A percentile compares a stretch with the other conserved stretches of the same genome.
phyloP scores from a whole-genome alignment of 306 rosid genomes.

The Prunus fruticosa region DNA sequence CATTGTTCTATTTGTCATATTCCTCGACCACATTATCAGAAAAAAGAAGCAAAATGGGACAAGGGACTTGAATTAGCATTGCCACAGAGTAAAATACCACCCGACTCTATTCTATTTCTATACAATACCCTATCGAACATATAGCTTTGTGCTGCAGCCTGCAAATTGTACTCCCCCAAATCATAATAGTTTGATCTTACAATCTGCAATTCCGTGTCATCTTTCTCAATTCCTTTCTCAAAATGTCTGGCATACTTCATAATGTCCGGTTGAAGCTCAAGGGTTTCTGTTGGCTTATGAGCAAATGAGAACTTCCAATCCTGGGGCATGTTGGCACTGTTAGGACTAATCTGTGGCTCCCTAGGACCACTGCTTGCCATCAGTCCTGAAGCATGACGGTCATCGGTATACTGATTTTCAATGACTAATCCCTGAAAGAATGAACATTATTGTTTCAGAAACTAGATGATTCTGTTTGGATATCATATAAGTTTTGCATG shows the following conservation, averaged over 20 bases:
- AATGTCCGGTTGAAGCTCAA: constrained; percentile 43
- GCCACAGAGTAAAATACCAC: constrained; percentile 56
- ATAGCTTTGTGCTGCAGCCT: constrained; percentile 47
- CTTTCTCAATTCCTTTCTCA: constrained; percentile 48
- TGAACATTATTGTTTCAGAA: neutral
- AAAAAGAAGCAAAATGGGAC: constrained; percentile 33
- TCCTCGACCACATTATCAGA: constrained; percentile 2
- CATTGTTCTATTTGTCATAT: neutral
- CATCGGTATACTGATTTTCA: constrained; percentile 22
- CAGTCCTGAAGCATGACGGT: constrained; percentile 21
- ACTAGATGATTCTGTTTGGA: neutral
- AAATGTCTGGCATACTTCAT: constrained; percentile 58
- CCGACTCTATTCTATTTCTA: constrained; percentile 59
- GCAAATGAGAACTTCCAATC: constrained; percentile 58
- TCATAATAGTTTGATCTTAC: constrained; percentile 40
- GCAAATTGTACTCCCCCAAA: constrained; percentile 30
- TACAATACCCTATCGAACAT: constrained; percentile 48
- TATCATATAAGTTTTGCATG: neutral
- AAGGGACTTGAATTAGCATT: constrained; percentile 31
- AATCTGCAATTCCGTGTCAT: constrained; percentile 22
- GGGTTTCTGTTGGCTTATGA: constrained; percentile 44
- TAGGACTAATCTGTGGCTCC: constrained; percentile 30
- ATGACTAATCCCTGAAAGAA: constrained; percentile 41
- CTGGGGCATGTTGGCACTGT: constrained; percentile 22
- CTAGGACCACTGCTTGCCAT: constrained; percentile 17